phyloP scores from a whole-genome alignment of 805 yeast species.

The Saturnispora gosingensis region DNA sequence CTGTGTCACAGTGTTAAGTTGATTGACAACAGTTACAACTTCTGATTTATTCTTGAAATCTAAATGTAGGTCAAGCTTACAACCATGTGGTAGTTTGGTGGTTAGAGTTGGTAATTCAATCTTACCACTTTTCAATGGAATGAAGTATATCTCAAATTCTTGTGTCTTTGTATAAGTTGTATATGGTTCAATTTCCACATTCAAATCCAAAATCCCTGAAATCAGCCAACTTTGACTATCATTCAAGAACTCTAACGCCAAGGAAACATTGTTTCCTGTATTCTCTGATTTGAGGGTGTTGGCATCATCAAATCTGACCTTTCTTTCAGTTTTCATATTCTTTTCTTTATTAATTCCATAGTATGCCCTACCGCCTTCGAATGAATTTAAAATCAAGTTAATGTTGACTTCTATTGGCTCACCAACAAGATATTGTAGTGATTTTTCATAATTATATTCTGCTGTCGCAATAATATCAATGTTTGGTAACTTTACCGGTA shows the following conservation, averaged over 20 bases:
- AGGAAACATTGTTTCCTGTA: slow-evolving; percentile 9
- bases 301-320: slow-evolving; percentile 20
- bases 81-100: slow-evolving; percentile 28
- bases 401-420: slow-evolving; percentile 45
- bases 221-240: slow-evolving; percentile 64
- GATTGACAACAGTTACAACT: slow-evolving; percentile 62
- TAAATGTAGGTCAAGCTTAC: slow-evolving; percentile 42
- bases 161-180: slow-evolving; percentile 10
- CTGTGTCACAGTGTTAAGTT: slow-evolving; percentile 50
- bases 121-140: slow-evolving; percentile 74
- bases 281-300: slow-evolving; percentile 8
- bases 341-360: slow-evolving; percentile 1
- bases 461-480: slow-evolving; percentile 53
- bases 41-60: slow-evolving; percentile 64
- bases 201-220: slow-evolving; percentile 57
- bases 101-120: slow-evolving; percentile 56
- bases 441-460: slow-evolving; percentile 33
- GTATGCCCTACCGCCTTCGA: slow-evolving; percentile 9
- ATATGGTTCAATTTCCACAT: slow-evolving; percentile 23
- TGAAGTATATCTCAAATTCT: slow-evolving; percentile 37
- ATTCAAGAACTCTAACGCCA: slow-evolving; percentile 22
- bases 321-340: slow-evolving; percentile 18
- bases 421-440: slow-evolving; percentile 48
- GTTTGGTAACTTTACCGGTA: slow-evolving; percentile 55
- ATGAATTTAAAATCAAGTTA: slow-evolving; percentile 24